Conservation (phyloP, 2,329 filamentous ascomycete species). For the Endocalyx cinctus region DNA sequence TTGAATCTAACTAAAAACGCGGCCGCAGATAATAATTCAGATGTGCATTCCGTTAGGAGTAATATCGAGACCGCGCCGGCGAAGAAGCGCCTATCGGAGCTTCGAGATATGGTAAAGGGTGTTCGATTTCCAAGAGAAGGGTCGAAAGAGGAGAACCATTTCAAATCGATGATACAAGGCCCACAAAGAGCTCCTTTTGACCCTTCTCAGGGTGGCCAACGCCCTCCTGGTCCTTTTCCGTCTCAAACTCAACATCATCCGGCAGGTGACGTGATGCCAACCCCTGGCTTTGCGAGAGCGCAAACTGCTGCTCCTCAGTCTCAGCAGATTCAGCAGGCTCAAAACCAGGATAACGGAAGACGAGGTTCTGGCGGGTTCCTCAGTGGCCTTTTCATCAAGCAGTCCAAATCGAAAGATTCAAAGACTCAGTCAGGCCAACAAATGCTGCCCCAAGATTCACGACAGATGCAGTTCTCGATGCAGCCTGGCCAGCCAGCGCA, state of each 20-base stretch:
- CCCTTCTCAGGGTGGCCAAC: conserved; percentile 7
- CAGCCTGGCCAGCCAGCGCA: conserved; percentile 16
- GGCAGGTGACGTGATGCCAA: conserved; percentile 1
- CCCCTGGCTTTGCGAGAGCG: conserved; percentile 10
- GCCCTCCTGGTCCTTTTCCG: conserved; percentile 3
- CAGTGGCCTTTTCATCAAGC: conserved; percentile 23
- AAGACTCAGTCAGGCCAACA: conserved; percentile 16
- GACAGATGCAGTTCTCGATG: conserved; percentile 13
- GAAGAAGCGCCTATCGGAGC: conserved; percentile 26
- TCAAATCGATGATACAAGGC: conserved; percentile 19
- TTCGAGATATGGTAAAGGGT: conserved; percentile 27
- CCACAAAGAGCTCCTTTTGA: conserved; percentile 10
- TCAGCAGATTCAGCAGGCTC: conserved; percentile 11
- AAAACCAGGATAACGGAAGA: conserved; percentile 19
- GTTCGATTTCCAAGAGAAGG: conserved; percentile 23
- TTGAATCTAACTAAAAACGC: conserved; percentile 16
- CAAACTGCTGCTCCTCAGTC: conserved; percentile 11
- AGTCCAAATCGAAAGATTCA: conserved; percentile 20
- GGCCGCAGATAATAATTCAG: conserved; percentile 15
- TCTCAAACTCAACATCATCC: neutral
- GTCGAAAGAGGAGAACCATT: conserved; percentile 22
- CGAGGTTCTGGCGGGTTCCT: conserved; percentile 21
- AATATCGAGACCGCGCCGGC: conserved; percentile 10
- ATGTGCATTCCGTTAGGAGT: conserved; percentile 10
- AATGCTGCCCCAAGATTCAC: conserved; percentile 10